Base-by-base conservation (phyloP, 371 early-diverging fungal species). In the Apophysomyces sp. region DNA sequence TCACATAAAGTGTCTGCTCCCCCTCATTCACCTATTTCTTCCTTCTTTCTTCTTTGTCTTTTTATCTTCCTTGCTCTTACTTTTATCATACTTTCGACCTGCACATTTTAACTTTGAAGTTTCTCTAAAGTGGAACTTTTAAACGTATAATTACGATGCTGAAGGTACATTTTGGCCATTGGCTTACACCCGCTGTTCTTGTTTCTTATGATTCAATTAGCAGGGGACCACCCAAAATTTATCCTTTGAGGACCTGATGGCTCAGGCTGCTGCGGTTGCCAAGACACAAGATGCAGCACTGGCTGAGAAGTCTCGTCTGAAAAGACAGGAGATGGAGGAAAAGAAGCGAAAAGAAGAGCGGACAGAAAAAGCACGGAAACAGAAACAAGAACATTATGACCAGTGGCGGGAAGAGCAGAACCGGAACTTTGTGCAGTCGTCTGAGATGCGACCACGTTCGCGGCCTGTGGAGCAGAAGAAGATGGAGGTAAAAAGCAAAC, bases 241-340 rank as follows among this genome's bases (percentile, higher is more conserved):
- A 24, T 55, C 55, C 30, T 75, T 75, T 64, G 66, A 75, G 15
- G 62, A 73, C 53, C 55, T 77, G 30, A 77, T 77, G 77, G 72
- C 72, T 4, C 72, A 73, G 49, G 77, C 74, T 40, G 64, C 72
- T 18, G 59, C 66, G 52, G 69, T 77, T 40, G 74, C 77, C 16
- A 69, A 66, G 31, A 53, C 62, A 29, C 77, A 77, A 67, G 74
- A 77, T 54, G 74, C 71, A 16, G 56, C 55, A 1, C 53, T 74
- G 15, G 58, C 67, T 26, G 77, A 74, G 62, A 59, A 60, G 60
- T 69, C 72, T 30, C 61, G 68, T 36, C 62, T 65, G 58, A 69
- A 67, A 30, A 49, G 69, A 67, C 62, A 61, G 56, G 63, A 69
- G 32, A 66, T 71, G 12, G 69, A 80, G 32, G 69, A 72, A 65